Conservation (phyloP, 1,284 basidiomycete species). For the Termitomyces sp. region DNA sequence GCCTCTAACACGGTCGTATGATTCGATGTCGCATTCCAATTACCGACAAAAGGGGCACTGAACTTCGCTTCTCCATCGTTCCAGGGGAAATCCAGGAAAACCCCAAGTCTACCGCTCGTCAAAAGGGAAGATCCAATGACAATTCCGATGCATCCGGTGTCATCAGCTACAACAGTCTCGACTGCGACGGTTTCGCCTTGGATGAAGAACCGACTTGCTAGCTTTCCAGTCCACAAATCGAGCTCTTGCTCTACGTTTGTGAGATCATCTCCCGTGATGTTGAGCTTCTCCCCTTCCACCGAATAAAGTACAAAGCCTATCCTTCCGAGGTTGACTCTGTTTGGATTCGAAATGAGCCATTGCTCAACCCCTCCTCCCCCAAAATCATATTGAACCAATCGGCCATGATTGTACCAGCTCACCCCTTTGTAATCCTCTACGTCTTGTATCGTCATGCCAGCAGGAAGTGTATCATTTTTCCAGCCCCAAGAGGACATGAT, state of each 20-base stretch:
- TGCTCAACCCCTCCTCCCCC: slow-evolving; percentile 44
- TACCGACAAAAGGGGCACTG: slow-evolving; percentile 53
- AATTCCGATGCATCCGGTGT: slow-evolving; percentile 36
- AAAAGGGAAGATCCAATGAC: slow-evolving; percentile 38
- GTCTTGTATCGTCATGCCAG: slow-evolving; percentile 36
- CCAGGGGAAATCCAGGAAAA: slow-evolving; percentile 63
- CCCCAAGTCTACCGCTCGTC: slow-evolving; percentile 32
- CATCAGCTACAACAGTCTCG: slow-evolving; percentile 35
- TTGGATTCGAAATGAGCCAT: slow-evolving; percentile 56
- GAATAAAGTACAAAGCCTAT: slow-evolving; percentile 42
- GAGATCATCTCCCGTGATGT: slow-evolving; percentile 38
- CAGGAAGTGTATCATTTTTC: slow-evolving; percentile 55
- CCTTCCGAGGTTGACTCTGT: slow-evolving; percentile 50
- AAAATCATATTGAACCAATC: slow-evolving; percentile 48
- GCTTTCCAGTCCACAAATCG: slow-evolving; percentile 51
- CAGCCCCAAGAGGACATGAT: slow-evolving; percentile 58
- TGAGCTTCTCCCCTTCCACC: slow-evolving; percentile 21
- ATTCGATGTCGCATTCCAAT: slow-evolving; percentile 39
- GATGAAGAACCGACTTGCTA: slow-evolving; percentile 42
- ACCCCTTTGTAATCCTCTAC: slow-evolving; percentile 44
- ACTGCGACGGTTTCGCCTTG: slow-evolving; percentile 33
- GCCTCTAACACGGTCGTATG: slow-evolving; percentile 40
- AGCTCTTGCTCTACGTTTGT: slow-evolving; percentile 34
- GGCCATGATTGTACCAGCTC: slow-evolving; percentile 46
- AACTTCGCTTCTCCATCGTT: slow-evolving; percentile 53